A percentile compares a stretch with the other conserved stretches of the same genome.
Evolutionary conservation across 345 rosid genomes (phyloP).

Genomic region (Eucalyptus regnans): DNA sequence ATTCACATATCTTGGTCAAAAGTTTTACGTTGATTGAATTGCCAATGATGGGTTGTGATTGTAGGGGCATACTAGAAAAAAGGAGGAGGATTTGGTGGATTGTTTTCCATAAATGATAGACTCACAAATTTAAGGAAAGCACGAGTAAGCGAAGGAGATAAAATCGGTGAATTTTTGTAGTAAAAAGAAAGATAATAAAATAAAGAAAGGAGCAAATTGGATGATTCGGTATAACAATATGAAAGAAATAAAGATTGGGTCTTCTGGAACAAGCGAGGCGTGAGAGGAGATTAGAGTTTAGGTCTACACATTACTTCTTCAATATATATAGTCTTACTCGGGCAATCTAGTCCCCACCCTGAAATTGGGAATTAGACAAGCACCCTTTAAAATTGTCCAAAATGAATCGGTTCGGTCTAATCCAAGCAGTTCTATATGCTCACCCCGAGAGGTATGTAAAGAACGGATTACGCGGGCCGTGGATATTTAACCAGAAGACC

Average conservation of each 20-base stretch:
- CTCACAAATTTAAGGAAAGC: background rate
- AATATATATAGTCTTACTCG: background rate
- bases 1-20: too few relatives aligned
- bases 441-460: background rate
- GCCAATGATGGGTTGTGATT: background rate
- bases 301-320: accelerated
- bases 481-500: background rate
- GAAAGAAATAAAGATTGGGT: background rate
- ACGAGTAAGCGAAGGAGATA: too few relatives aligned
- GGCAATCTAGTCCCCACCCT: accelerated
- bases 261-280: accelerated
- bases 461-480: background rate
- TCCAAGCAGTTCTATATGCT: accelerated
- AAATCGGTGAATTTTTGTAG: too few relatives aligned
- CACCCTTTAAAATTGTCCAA: accelerated
- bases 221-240: background rate
- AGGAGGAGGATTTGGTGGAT: background rate
- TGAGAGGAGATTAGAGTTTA: background rate
- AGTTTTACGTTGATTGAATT: background rate
- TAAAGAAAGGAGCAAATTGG: background rate
- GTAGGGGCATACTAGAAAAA: background rate
- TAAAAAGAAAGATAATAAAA: too few relatives aligned
- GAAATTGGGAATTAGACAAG: background rate
- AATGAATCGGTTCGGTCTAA: accelerated
- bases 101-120: background rate